Base-by-base conservation (phyloP, 306 rosid genomes). In the Malus orientalis region DNA sequence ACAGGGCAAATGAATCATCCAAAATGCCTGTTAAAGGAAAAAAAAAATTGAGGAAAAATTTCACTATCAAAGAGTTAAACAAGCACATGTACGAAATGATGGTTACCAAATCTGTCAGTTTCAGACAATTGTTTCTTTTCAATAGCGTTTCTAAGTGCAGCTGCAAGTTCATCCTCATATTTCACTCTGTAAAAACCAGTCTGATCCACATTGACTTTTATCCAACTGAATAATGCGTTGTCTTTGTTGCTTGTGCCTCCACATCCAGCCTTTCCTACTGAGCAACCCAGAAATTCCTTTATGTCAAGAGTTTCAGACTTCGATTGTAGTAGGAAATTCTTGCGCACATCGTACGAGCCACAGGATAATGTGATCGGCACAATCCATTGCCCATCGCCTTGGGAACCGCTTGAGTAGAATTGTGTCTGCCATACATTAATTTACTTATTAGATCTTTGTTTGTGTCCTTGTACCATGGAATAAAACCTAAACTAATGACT, bases 151-250 rank as follows among this genome's bases (percentile, higher is more conserved):
- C 93, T 83, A 40, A 91, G 91, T 61, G 86, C 88, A 79, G 89
- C 83, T 63, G 93, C 81, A 78, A 94, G 97, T 65, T 74, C 72
- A 76, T 86, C 91, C 20, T 91, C 98, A 80, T 94, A 94, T 68
- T 94, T 94, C 89, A 94, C 98, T 87, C 98, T 81, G 84, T 94
- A 94, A 80, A 94, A 90, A 84, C 97, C 98, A 81, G 97, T 30
- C 87, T 94, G 98, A 64, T 90, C 93, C 86, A 90, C 95, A 83
- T 94, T 91, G 78, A 94, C 81, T 82, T 94, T 94, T 82, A 91
- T 84, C 96, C 97, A 94, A 73, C 78, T 69, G 76, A 75, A 57
- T 32, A 11, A 66, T 42, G 81, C 71, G 15, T 14, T 49, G 54
- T 49, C 18, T 15, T 49, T 49, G 18, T 49, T 49, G 69, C 70